A percentile compares a stretch with the other conserved stretches of the same genome.
Evolutionary conservation across 106 monocot species (phyloP).

Genomic region (Apostasia ramifera): DNA sequence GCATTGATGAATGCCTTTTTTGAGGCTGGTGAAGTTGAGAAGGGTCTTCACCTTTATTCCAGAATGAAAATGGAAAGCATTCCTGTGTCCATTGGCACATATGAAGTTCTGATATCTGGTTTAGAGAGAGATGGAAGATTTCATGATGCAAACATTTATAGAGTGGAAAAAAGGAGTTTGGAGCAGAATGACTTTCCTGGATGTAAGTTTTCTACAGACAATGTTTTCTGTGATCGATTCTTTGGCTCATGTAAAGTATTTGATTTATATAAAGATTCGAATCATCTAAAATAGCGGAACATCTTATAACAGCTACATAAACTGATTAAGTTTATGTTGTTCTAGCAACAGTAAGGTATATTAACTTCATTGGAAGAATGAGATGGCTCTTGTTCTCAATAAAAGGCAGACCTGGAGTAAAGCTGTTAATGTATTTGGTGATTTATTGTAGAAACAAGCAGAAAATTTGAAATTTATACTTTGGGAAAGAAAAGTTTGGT

Average conservation of each 20-base stretch:
- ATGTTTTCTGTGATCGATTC: constrained; percentile 50
- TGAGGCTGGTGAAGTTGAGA: constrained; percentile 39
- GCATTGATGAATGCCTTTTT: constrained; percentile 59
- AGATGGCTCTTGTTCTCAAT: too few relatives aligned
- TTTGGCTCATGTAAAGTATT: constrained; percentile 17
- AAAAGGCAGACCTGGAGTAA: too few relatives aligned
- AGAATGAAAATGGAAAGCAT: constrained; percentile 47
- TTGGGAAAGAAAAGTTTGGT: too few relatives aligned
- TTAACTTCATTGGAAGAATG: too few relatives aligned
- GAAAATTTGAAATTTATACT: too few relatives aligned
- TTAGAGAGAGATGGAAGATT: constrained; percentile 44
- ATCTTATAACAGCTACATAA: too few relatives aligned
- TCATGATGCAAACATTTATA: constrained; percentile 43
- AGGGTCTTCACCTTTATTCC: constrained; percentile 40
- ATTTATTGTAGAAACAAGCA: too few relatives aligned
- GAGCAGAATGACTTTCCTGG: constrained; percentile 13
- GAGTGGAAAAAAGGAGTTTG: constrained; percentile 51
- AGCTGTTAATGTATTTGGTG: too few relatives aligned
- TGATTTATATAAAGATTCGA: too few relatives aligned
- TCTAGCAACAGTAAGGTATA: too few relatives aligned
- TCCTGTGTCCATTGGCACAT: constrained; percentile 42
- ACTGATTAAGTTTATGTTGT: too few relatives aligned
- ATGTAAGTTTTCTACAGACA: constrained; percentile 24
- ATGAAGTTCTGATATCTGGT: constrained; percentile 49
- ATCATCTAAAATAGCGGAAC: too few relatives aligned